Evolutionary conservation across 371 early-diverging fungal species (phyloP).

Genomic region (Syncephalastrum sp.): DNA sequence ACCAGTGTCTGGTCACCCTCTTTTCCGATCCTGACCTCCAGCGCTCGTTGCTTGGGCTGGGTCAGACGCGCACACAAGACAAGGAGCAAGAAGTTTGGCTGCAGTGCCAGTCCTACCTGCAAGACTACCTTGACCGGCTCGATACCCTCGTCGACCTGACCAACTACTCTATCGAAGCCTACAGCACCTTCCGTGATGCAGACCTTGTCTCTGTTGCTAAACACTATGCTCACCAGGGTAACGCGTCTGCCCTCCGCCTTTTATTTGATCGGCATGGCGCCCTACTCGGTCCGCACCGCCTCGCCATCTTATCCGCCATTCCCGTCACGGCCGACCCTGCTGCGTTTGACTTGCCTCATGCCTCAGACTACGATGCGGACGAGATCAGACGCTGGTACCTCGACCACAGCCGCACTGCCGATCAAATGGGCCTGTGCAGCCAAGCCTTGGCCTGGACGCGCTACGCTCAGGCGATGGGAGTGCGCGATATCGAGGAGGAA

Average conservation of each 20-base stretch:
- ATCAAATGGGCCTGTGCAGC: constrained; percentile 51
- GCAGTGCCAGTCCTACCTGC: constrained; percentile 51
- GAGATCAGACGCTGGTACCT: constrained; percentile 63
- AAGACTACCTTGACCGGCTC: constrained; percentile 68
- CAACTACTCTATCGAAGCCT: constrained; percentile 30
- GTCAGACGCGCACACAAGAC: constrained; percentile 47
- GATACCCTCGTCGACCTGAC: constrained; percentile 43
- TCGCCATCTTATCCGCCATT: constrained; percentile 62
- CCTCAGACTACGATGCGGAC: constrained; percentile 19
- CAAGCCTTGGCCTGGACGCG: constrained; percentile 58
- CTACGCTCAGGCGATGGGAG: constrained; percentile 52
- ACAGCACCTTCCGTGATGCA: constrained; percentile 61
- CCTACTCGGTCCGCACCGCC: constrained; percentile 58
- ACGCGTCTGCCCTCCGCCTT: constrained; percentile 56
- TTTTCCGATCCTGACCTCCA: constrained; percentile 31
- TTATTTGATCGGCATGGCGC: constrained; percentile 64
- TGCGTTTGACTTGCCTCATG: constrained; percentile 45
- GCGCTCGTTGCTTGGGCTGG: constrained; percentile 52
- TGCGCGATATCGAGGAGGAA: constrained; percentile 45
- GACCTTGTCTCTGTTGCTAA: constrained; percentile 64
- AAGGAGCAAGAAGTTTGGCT: constrained; percentile 28
- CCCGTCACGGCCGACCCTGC: constrained; percentile 61
- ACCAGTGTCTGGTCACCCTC: constrained; percentile 47
- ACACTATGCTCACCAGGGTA: constrained; percentile 58
- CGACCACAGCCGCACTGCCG: constrained; percentile 54